phyloP scores from a whole-genome alignment of 2,329 filamentous ascomycete genomes.

The Penicillium sp. region DNA sequence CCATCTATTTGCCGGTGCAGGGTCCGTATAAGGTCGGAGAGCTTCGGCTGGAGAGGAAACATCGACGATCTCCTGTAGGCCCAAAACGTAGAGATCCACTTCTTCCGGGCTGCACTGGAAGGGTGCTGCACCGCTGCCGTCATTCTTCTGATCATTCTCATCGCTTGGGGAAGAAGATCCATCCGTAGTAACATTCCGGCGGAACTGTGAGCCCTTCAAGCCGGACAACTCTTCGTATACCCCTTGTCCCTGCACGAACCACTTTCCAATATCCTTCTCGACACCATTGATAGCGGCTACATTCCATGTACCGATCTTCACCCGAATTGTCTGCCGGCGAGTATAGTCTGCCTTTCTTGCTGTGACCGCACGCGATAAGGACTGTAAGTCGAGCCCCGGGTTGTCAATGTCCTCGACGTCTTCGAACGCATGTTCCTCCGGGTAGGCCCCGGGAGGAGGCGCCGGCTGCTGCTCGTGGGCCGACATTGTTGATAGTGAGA shows the following conservation, averaged over 20 bases:
- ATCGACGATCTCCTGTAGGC: constrained; percentile 90
- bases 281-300: constrained; percentile 83
- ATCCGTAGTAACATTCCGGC: constrained; percentile 31
- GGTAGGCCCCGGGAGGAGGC: constrained; percentile 23
- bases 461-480: constrained; percentile 11
- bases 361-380: constrained; percentile 66
- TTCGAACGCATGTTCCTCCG: constrained; percentile 22
- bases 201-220: constrained; percentile 40
- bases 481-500: constrained; percentile 10
- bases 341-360: constrained; percentile 81
- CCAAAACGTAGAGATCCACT: constrained; percentile 88
- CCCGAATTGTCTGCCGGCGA: constrained; percentile 72
- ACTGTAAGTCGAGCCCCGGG: constrained; percentile 42
- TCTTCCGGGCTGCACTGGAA: constrained; percentile 57
- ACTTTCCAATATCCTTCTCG: constrained; percentile 83
- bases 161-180: constrained; percentile 21
- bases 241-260: constrained; percentile 83
- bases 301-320: constrained; percentile 97
- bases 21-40: constrained; percentile 76
- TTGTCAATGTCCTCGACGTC: constrained; percentile 26
- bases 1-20: constrained; percentile 75
- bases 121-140: constrained; percentile 51
- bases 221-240: constrained; percentile 68
- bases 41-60: constrained; percentile 80
- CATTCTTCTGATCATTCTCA: constrained; percentile 55